Evolutionary conservation across 163 green algal species (phyloP).

Genomic region (Volvox carteri): DNA sequence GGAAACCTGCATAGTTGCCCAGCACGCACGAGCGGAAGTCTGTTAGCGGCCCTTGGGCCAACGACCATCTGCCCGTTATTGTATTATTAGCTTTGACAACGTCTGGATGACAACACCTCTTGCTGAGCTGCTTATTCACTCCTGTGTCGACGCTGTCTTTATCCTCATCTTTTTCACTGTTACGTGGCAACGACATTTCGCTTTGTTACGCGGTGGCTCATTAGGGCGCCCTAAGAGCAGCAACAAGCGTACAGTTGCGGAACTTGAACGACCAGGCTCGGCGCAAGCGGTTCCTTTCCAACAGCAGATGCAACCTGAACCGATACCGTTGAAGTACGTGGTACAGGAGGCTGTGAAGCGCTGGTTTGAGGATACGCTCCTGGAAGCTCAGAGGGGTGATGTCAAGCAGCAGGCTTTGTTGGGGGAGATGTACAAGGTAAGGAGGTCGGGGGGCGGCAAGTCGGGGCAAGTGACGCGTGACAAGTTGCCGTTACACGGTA

Average conservation of each 20-base stretch:
- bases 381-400: constrained; percentile 78
- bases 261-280: constrained; percentile 39
- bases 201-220: background rate
- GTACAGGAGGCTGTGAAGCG: constrained; percentile 84
- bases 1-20: background rate
- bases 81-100: background rate
- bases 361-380: constrained; percentile 88
- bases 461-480: too few species aligned
- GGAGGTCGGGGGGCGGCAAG: background rate
- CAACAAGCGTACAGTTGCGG: constrained; percentile 44
- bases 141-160: too few species aligned
- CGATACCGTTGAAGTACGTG: constrained; percentile 75
- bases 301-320: constrained; percentile 48
- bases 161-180: background rate
- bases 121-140: too few species aligned
- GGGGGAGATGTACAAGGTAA: constrained; percentile 81
- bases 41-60: constrained; percentile 4
- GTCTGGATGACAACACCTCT: background rate
- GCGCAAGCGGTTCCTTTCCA: constrained; percentile 18
- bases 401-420: constrained; percentile 88
- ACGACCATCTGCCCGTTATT: background rate
- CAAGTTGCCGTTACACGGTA: too few species aligned
- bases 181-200: background rate
- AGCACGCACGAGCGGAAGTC: background rate
- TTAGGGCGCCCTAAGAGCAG: constrained; percentile 45